phyloP scores from a whole-genome alignment of 192 early-diverging fungal species.

The Coemansia sp. region DNA sequence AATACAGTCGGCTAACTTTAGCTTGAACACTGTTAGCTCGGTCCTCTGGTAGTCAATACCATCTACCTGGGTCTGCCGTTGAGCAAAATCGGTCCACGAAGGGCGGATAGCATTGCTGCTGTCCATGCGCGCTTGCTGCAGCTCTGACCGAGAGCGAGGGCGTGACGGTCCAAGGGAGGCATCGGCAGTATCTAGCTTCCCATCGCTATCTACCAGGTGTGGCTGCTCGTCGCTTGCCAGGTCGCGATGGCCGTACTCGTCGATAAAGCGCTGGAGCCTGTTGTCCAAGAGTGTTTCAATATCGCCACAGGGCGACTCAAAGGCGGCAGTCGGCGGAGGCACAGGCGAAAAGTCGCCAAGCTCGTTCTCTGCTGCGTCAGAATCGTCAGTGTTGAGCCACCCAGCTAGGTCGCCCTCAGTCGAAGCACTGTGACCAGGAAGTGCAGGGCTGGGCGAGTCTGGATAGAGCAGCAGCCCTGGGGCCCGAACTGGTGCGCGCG shows the following conservation, averaged over 20 bases:
- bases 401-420: slow-evolving; percentile 10
- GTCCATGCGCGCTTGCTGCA: slow-evolving; percentile 1
- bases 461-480: slow-evolving; percentile 9
- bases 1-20: slow-evolving; percentile 10
- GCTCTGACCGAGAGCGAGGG: slow-evolving; percentile 1
- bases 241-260: slow-evolving; percentile 19
- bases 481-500: not conserved
- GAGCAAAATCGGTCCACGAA: slow-evolving; percentile 16
- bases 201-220: slow-evolving; percentile 7
- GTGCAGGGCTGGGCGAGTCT: not conserved
- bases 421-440: not conserved
- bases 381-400: slow-evolving; percentile 26
- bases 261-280: slow-evolving; percentile 24
- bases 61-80: slow-evolving; percentile 6
- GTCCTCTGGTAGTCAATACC: slow-evolving; percentile 21
- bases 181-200: not conserved
- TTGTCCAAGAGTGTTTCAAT: slow-evolving; percentile 16
- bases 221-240: slow-evolving; percentile 8
- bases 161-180: not conserved
- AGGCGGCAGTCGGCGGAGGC: not conserved
- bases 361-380: slow-evolving; percentile 7
- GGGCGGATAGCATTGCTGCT: not conserved
- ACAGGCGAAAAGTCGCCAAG: not conserved
- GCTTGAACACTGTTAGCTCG: slow-evolving; percentile 23
- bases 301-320: not conserved